These are phyloP conservation scores for Trichoderma hamatum DNA, from an alignment of 2,329 filamentous ascomycete genomes.

Conservation along the genomic window DNA sequence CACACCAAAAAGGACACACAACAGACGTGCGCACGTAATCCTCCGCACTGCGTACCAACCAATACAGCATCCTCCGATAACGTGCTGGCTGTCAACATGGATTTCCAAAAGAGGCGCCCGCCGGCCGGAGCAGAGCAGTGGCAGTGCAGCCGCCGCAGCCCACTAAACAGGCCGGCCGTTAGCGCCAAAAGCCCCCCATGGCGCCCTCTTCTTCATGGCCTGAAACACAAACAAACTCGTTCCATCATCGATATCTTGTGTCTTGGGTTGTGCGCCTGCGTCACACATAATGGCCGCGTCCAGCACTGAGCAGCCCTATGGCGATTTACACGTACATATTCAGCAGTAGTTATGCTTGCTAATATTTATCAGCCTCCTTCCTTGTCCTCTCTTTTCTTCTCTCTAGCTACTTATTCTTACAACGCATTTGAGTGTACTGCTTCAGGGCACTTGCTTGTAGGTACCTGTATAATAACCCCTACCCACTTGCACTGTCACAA, in stretches of 20 bases:
- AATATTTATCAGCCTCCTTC: not conserved
- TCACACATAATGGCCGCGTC: slow-evolving; percentile 8
- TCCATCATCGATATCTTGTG: not conserved
- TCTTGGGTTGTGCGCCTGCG: not conserved
- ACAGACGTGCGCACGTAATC: not conserved
- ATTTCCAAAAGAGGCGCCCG: slow-evolving; percentile 8
- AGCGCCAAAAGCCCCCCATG: not conserved
- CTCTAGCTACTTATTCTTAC: not conserved
- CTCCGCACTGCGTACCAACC: not conserved
- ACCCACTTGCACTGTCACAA: not conserved
- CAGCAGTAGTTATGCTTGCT: not conserved
- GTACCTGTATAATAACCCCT: not conserved
- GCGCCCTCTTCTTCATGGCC: not conserved
- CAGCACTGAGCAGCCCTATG: not conserved
- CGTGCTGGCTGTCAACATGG: not conserved
- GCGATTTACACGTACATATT: not conserved
- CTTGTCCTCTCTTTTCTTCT: not conserved
- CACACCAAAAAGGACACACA: not conserved
- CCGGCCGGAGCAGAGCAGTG: slow-evolving; percentile 15
- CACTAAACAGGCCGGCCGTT: not conserved
- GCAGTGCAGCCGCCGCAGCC: slow-evolving; percentile 23
- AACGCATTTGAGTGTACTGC: not conserved
- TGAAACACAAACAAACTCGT: slow-evolving; percentile 25
- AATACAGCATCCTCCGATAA: not conserved
- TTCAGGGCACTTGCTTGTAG: no score